Evolutionary conservation across 2,329 filamentous ascomycete species (phyloP).

Genomic region (Aspergillus udagawae): DNA sequence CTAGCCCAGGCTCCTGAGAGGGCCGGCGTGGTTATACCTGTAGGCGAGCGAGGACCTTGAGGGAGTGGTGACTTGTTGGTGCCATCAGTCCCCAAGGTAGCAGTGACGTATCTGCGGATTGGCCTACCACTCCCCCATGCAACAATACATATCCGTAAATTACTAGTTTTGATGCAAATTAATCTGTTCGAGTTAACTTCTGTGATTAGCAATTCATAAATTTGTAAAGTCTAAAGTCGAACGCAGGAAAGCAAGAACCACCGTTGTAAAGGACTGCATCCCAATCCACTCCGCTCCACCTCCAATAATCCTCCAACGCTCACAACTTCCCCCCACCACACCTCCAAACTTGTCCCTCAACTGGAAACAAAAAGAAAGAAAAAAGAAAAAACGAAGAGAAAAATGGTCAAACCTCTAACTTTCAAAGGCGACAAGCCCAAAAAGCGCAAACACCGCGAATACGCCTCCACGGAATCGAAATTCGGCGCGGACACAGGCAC

Average conservation of each 20-base stretch:
- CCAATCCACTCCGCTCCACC: neutral
- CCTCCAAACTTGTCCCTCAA: neutral
- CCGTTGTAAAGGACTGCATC: neutral
- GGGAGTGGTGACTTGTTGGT: neutral
- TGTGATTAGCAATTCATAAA: neutral
- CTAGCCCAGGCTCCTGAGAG: neutral
- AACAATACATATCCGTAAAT: no score
- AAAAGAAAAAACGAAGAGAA: slow-evolving; percentile 6
- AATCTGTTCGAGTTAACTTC: neutral
- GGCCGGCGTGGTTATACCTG: neutral
- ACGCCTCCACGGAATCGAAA: slow-evolving; percentile 37
- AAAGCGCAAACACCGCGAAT: slow-evolving; percentile 72
- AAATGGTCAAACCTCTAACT: slow-evolving; percentile 69
- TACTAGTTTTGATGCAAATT: neutral
- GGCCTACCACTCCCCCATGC: no score
- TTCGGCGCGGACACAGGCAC: slow-evolving; percentile 25
- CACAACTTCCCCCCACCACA: slow-evolving; percentile 4
- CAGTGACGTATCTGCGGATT: neutral
- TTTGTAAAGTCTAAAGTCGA: neutral
- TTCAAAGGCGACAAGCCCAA: slow-evolving; percentile 98
- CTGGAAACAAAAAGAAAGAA: neutral
- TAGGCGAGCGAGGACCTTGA: slow-evolving; percentile 15
- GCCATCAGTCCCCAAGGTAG: slow-evolving; percentile 6
- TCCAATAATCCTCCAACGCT: neutral
- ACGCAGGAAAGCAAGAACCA: neutral